phyloP scores from a whole-genome alignment of 768 basidiomycete genomes.

The Pisolithus sp. region DNA sequence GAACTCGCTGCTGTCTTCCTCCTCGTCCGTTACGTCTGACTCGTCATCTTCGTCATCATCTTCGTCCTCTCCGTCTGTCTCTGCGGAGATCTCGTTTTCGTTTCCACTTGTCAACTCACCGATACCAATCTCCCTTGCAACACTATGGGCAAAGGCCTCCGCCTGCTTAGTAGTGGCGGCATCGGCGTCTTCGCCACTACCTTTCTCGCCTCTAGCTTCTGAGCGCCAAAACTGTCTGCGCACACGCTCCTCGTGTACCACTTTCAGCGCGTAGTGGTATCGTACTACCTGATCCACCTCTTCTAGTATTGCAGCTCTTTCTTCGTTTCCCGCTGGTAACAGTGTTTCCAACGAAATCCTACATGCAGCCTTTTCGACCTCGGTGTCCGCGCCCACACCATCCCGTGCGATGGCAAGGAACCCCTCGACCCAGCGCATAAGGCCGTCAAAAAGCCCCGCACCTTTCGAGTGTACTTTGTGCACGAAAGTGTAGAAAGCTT shows the following conservation, averaged over 20 bases:
- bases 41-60: slow-evolving; percentile 42
- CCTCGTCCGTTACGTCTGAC: slow-evolving; percentile 34
- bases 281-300: slow-evolving; percentile 87
- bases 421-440: slow-evolving; percentile 96
- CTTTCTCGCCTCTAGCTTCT: slow-evolving; percentile 31
- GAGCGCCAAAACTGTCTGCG: slow-evolving; percentile 74
- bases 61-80: slow-evolving; percentile 35
- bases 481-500: slow-evolving; percentile 93
- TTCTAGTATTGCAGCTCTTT: slow-evolving; percentile 66
- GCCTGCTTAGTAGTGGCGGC: slow-evolving; percentile 77
- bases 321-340: slow-evolving; percentile 74
- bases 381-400: slow-evolving; percentile 51
- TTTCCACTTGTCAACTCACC: slow-evolving; percentile 74
- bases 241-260: slow-evolving; percentile 87
- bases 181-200: slow-evolving; percentile 42
- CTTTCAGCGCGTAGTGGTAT: slow-evolving; percentile 93
- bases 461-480: slow-evolving; percentile 99
- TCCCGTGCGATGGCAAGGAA: slow-evolving; percentile 89
- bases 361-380: slow-evolving; percentile 15
- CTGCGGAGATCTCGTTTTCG: slow-evolving; percentile 74
- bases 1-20: slow-evolving; percentile 38
- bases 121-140: slow-evolving; percentile 78
- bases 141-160: slow-evolving; percentile 68
- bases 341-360: slow-evolving; percentile 80
- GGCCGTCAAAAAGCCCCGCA: slow-evolving; percentile 83